Evolutionary conservation across 768 basidiomycete genomes (phyloP), one percentile per base, ranked within the genome.

Genomic region (Trichaptum fuscoviolaceum): DNA sequence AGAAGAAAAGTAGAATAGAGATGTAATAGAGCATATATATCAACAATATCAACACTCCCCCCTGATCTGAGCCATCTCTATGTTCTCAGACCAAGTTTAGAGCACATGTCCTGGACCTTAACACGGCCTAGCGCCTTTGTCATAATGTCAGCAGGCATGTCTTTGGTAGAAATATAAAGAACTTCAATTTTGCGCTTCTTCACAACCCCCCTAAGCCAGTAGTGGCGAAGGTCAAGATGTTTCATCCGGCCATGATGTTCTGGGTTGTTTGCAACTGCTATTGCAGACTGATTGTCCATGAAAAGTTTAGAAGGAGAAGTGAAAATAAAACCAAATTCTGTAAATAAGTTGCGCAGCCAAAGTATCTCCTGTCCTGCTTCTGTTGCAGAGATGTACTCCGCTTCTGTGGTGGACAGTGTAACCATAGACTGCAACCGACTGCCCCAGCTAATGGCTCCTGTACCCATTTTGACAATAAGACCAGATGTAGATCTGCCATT

Each of bases 381-480:
- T 0, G 70, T 70, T 1, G 75, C 74, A 10, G 79, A 73, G 52
- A 80, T 75, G 68, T 76, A 79, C 65, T 82, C 78, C 27, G 79
- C 77, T 69, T 82, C 80, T 1, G 76, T 77, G 0, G 76, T 80
- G 1, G 80, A 81, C 2, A 76, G 69, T 0, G 80, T 73, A n/a
- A 82, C 78, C 57, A 77, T 69, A 0, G 71, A 15, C 71, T 85
- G 84, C 24, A 76, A 71, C 57, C 74, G 73, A 30, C 75, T 77
- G 8, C 57, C 64, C 82, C 82, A 84, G 24, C 67, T 71, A 20
- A 84, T 71, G 0, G 76, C 73, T 9, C 78, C 79, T 5, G 69
- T 70, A 9, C 70, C 77, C 57, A 81, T 71, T 57, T 70, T 74
- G 69, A 82, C 71, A 15, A 78, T 58, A 69, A 75, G 80, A 1